Percentiles rank a stretch among this genome's conserved stretches.
phyloP scores from a whole-genome alignment of 1,139 yeast genomes.

The Magnusiomyces tetraspermus region DNA sequence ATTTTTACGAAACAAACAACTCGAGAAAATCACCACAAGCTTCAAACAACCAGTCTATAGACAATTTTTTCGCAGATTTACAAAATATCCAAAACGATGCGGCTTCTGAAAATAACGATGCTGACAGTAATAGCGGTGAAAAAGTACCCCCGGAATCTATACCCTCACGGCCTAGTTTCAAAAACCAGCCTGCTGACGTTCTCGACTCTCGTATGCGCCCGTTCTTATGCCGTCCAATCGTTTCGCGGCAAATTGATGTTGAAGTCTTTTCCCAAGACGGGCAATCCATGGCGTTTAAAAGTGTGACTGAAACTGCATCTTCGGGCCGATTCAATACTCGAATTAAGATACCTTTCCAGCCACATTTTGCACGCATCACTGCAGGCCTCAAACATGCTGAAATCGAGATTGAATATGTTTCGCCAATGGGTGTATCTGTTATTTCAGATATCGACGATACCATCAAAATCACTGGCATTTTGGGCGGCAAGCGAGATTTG shows the following conservation, averaged over 20 bases:
- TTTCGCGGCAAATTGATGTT: conserved; percentile 12
- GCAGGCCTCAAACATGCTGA: conserved; percentile 8
- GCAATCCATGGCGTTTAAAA: conserved; percentile 5
- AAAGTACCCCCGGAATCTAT: neutral
- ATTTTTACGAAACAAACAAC: conserved; percentile 3
- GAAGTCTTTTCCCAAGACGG: conserved; percentile 8
- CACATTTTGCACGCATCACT: conserved; percentile 13
- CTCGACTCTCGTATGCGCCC: conserved; percentile 15
- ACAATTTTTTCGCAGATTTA: neutral
- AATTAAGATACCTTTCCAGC: conserved; percentile 24
- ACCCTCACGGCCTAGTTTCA: conserved; percentile 1
- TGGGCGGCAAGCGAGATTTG: conserved; percentile 75
- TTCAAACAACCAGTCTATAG: neutral
- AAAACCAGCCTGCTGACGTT: neutral
- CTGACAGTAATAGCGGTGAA: too few species aligned
- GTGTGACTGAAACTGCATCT: conserved; percentile 22
- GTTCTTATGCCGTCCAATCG: conserved; percentile 19
- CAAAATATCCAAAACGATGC: neutral
- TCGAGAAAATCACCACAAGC: neutral
- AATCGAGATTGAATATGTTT: conserved; percentile 16
- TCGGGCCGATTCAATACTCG: conserved; percentile 34
- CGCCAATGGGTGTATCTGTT: conserved; percentile 51
- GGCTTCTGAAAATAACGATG: neutral
- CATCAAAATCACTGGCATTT: conserved; percentile 77
- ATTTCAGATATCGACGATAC: conserved; percentile 96